Conservation (phyloP, 306 rosid genomes). For the Fagus crenata region DNA sequence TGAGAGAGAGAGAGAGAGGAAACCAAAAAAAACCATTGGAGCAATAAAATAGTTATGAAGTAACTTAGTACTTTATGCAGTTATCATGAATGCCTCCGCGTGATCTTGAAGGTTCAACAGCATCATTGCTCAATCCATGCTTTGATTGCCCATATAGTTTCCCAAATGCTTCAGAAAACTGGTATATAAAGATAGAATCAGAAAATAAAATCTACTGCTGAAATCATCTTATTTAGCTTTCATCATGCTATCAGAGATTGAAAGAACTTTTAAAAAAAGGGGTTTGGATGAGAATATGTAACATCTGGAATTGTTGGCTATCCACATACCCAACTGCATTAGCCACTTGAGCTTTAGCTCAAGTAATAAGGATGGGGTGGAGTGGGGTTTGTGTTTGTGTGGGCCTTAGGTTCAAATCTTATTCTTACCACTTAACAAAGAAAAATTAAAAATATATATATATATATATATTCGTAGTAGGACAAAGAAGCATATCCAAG, state of each 20-base stretch:
- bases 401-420: not conserved
- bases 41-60: constrained; percentile 10
- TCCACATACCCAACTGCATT: not conserved
- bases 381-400: not conserved
- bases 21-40: constrained; percentile 4
- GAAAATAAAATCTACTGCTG: not conserved
- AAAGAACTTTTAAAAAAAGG: constrained; percentile 5
- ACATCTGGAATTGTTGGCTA: not conserved
- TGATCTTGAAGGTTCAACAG: constrained; percentile 69
- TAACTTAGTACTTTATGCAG: constrained; percentile 67
- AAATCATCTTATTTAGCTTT: not conserved
- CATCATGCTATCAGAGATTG: constrained; percentile 12
- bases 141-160: constrained; percentile 78
- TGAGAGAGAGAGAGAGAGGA: not conserved
- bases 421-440: not conserved
- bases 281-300: not conserved
- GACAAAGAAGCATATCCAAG: not conserved
- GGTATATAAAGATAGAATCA: constrained; percentile 20
- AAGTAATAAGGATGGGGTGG: not conserved
- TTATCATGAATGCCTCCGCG: constrained; percentile 77
- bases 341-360: not conserved
- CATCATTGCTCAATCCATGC: constrained; percentile 58
- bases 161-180: constrained; percentile 95
- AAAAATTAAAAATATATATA: not conserved
- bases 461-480: not conserved